These are phyloP conservation scores for Lasiosphaeriaceae sp. DNA, from an alignment of 495 filamentous ascomycete species.

Conservation along the genomic window DNA sequence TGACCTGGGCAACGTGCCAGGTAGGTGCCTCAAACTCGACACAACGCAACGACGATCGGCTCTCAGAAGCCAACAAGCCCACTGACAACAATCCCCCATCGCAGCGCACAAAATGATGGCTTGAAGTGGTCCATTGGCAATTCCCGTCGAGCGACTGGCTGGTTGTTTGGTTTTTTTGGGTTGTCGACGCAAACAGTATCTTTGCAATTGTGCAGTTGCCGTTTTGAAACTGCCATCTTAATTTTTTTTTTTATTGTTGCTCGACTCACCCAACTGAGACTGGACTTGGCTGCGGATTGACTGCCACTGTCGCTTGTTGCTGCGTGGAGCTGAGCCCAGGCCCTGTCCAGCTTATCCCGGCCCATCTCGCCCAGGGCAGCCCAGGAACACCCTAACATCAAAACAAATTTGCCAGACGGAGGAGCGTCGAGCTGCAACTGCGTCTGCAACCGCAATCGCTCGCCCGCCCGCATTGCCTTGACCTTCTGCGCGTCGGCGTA, in stretches of 20 bases:
- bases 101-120: constrained; percentile 9
- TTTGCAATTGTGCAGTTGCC: constrained; percentile 16
- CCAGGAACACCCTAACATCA: constrained; percentile 4
- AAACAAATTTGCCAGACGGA: constrained; percentile 10
- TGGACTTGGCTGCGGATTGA: no score
- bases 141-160: constrained; percentile 5
- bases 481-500: constrained; percentile 21
- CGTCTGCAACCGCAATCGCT: constrained; percentile 12
- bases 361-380: constrained; percentile 3
- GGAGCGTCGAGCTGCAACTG: not conserved
- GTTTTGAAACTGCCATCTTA: constrained; percentile 13
- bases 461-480: not conserved
- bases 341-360: constrained; percentile 11
- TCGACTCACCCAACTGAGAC: constrained; percentile 1
- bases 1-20: no score
- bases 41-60: no score
- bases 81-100: constrained; percentile 2
- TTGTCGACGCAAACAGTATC: not conserved
- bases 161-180: constrained; percentile 7
- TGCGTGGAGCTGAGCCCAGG: not conserved
- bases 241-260: constrained; percentile 16
- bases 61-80: not conserved
- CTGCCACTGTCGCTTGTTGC: constrained; percentile 4
- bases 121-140: constrained; percentile 15
- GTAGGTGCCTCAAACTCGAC: no score